Evolutionary conservation across 108 stramenopile genomes (phyloP).

Genomic region (Stephanodiscus minutulus): DNA sequence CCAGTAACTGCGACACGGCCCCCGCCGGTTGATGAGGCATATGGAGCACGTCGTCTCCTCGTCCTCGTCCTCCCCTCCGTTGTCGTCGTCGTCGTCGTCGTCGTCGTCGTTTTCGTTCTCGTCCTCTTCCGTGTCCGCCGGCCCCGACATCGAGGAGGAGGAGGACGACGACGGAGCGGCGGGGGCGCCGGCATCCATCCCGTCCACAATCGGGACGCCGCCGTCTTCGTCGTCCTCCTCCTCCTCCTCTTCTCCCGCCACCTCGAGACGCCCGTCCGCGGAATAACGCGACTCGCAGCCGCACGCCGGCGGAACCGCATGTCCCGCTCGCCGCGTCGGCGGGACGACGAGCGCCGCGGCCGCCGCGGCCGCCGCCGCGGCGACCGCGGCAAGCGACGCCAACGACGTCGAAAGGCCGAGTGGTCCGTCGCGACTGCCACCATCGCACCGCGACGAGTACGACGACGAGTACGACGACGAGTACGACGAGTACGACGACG

Average conservation of each 20-base stretch:
- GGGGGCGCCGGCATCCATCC: slow-evolving; percentile 29
- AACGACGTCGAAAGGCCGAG: too few species aligned
- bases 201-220: slow-evolving; percentile 11
- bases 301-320: too few species aligned
- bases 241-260: slow-evolving; percentile 17
- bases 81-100: slow-evolving; percentile 50
- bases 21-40: slow-evolving; percentile 83
- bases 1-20: slow-evolving; percentile 86
- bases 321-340: too few species aligned
- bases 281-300: not conserved
- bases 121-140: slow-evolving; percentile 23
- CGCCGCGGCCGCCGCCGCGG: too few species aligned
- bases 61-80: slow-evolving; percentile 75
- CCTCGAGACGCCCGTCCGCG: not conserved
- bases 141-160: not conserved
- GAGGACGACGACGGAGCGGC: not conserved
- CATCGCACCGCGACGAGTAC: too few species aligned
- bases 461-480: too few species aligned
- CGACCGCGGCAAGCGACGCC: too few species aligned
- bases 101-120: slow-evolving; percentile 38
- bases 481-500: too few species aligned
- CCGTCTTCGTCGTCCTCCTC: slow-evolving; percentile 20
- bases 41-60: slow-evolving; percentile 84
- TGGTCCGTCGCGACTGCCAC: too few species aligned
- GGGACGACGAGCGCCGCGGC: too few species aligned